phyloP scores from a whole-genome alignment of 495 filamentous ascomycete species.

The Hypoxylon cercidicola region DNA sequence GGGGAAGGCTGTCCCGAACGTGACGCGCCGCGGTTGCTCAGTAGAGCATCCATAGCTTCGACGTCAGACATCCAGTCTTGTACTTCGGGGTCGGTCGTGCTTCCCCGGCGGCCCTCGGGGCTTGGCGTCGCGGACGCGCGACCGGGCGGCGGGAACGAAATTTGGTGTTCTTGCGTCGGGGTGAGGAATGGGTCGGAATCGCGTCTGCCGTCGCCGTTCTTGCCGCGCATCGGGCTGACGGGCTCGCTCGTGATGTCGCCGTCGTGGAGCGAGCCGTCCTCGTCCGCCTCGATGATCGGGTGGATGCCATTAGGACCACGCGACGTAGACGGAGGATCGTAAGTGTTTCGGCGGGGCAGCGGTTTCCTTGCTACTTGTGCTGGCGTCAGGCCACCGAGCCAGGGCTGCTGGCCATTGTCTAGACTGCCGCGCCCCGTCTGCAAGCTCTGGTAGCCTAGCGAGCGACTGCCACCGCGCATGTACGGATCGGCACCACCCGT shows the following conservation, averaged over 20 bases:
- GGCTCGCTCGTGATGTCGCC: constrained; percentile 41
- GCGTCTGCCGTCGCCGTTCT: constrained; percentile 34
- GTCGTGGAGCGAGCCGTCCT: constrained; percentile 67
- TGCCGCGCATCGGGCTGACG: constrained; percentile 34
- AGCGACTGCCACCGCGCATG: constrained; percentile 47
- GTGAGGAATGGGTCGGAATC: constrained; percentile 58
- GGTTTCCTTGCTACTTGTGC: constrained; percentile 39
- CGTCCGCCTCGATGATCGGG: constrained; percentile 71
- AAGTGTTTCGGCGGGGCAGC: constrained; percentile 38
- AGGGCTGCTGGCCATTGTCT: constrained; percentile 33
- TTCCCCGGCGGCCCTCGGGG: constrained; percentile 41
- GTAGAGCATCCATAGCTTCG: constrained; percentile 62
- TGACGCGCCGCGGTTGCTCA: constrained; percentile 41
- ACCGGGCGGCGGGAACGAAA: constrained; percentile 41
- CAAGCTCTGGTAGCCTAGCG: constrained; percentile 57
- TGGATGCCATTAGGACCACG: constrained; percentile 55
- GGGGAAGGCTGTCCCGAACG: constrained; percentile 23
- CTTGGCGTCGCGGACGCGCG: constrained; percentile 40
- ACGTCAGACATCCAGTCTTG: constrained; percentile 71
- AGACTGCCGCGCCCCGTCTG: constrained; percentile 40
- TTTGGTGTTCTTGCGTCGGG: constrained; percentile 41
- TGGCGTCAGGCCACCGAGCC: constrained; percentile 38
- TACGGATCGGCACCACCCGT: constrained; percentile 56
- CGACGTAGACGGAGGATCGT: constrained; percentile 31
- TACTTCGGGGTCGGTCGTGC: constrained; percentile 61